phyloP scores from a whole-genome alignment of 106 monocot genomes.

The Dendrobium officinale region DNA sequence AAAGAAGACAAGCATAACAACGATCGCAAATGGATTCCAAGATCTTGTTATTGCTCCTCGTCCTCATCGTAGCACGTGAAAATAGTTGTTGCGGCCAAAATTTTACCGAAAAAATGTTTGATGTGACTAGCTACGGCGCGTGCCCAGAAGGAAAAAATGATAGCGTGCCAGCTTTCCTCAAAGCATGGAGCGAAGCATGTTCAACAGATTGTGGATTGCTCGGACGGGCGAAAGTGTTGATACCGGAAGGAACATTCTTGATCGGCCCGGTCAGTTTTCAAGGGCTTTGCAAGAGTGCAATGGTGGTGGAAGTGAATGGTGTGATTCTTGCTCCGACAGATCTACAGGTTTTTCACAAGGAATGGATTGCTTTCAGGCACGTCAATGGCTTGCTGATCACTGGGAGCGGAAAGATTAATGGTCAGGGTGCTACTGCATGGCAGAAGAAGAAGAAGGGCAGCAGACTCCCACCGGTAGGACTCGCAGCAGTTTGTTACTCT shows the following conservation, averaged over 20 bases:
- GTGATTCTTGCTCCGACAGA: constrained; percentile 17
- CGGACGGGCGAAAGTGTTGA: constrained; percentile 16
- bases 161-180: constrained; percentile 19
- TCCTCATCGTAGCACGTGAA: not conserved
- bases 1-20: not conserved
- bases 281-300: constrained; percentile 28
- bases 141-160: not conserved
- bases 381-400: constrained; percentile 28
- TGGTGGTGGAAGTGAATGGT: constrained; percentile 14
- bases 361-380: constrained; percentile 40
- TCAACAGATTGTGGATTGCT: not conserved
- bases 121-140: constrained; percentile 4
- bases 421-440: constrained; percentile 33
- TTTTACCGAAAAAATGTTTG: not conserved
- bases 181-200: constrained; percentile 42
- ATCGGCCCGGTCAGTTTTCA: constrained; percentile 28
- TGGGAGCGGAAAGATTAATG: constrained; percentile 39
- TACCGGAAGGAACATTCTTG: constrained; percentile 33
- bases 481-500: too few relatives aligned
- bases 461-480: constrained; percentile 4
- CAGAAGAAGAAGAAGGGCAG: constrained; percentile 5
- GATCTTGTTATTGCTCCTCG: not conserved
- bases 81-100: not conserved
- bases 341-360: constrained; percentile 6
- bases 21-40: not conserved